Conservation (phyloP, 805 yeast species). For the Starmerella riodocensis region DNA sequence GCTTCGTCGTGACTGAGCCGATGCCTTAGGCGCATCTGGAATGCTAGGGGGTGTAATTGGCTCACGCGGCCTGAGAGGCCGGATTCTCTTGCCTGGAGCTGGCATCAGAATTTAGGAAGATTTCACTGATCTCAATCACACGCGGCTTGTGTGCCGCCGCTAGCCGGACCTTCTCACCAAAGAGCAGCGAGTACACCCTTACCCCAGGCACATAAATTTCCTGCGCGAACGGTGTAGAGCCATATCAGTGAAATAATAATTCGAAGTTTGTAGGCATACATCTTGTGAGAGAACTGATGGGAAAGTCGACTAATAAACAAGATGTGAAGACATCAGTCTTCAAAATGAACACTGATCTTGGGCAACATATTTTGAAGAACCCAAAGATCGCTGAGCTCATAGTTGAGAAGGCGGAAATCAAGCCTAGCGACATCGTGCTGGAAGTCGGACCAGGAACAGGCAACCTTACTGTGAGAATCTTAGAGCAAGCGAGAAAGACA, state of each 20-base stretch:
- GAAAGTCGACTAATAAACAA: slow-evolving; percentile 23
- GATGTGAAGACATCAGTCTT: slow-evolving; percentile 42
- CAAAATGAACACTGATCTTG: slow-evolving; percentile 91
- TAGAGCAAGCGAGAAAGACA: slow-evolving; percentile 88
- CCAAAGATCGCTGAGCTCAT: slow-evolving; percentile 96
- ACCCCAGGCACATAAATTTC: too few relatives aligned
- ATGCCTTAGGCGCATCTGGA: slow-evolving; percentile 2
- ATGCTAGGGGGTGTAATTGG: not conserved
- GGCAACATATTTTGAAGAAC: slow-evolving; percentile 92
- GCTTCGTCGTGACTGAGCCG: slow-evolving; percentile 17
- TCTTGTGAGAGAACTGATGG: too few relatives aligned
- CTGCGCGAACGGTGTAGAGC: too few relatives aligned
- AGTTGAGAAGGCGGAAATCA: slow-evolving; percentile 88
- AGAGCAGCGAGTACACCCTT: too few relatives aligned
- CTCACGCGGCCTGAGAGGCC: slow-evolving; percentile 8
- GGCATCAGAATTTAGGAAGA: not conserved
- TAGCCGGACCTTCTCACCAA: too few relatives aligned
- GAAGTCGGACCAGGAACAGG: slow-evolving; percentile 99
- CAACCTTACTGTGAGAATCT: slow-evolving; percentile 80
- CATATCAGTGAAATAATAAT: too few relatives aligned
- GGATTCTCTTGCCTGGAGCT: slow-evolving; percentile 1
- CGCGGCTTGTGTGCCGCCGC: too few relatives aligned
- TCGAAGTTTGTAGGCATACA: too few relatives aligned
- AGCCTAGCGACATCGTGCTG: slow-evolving; percentile 81
- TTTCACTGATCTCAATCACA: too few relatives aligned